Conservation (phyloP, 371 early-diverging fungal species). For the Mortierella sp. region DNA sequence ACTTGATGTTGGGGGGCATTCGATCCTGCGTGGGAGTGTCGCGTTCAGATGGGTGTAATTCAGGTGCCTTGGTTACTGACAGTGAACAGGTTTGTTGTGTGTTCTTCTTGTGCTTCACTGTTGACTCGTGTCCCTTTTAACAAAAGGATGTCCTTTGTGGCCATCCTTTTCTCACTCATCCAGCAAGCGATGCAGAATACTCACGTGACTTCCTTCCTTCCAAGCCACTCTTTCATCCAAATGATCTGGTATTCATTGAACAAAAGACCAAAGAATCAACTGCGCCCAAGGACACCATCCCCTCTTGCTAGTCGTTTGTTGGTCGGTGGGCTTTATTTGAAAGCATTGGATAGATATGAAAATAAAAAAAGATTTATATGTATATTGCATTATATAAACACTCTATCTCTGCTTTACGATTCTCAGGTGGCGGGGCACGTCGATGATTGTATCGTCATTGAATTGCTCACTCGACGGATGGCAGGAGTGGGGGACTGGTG, state of each 20-base stretch:
- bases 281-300: constrained; percentile 1
- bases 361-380: neutral
- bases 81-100: neutral
- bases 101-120: neutral
- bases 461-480: neutral
- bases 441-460: neutral
- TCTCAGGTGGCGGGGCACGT: neutral
- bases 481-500: constrained; percentile 15
- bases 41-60: constrained; percentile 35
- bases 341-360: neutral
- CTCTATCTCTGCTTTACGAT: constrained; percentile 23
- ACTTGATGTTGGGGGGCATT: constrained; percentile 52
- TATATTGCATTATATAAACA: neutral
- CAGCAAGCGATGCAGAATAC: neutral
- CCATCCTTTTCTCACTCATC: neutral
- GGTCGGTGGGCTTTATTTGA: neutral
- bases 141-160: neutral
- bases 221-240: constrained; percentile 2
- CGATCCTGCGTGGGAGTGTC: constrained; percentile 38
- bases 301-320: neutral
- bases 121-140: constrained; percentile 2
- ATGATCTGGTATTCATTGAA: neutral
- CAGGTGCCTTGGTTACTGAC: constrained; percentile 15
- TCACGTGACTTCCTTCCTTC: neutral
- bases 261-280: neutral